Evolutionary conservation across 2,329 filamentous ascomycete species (phyloP).

Genomic region (Alternaria infectoria): DNA sequence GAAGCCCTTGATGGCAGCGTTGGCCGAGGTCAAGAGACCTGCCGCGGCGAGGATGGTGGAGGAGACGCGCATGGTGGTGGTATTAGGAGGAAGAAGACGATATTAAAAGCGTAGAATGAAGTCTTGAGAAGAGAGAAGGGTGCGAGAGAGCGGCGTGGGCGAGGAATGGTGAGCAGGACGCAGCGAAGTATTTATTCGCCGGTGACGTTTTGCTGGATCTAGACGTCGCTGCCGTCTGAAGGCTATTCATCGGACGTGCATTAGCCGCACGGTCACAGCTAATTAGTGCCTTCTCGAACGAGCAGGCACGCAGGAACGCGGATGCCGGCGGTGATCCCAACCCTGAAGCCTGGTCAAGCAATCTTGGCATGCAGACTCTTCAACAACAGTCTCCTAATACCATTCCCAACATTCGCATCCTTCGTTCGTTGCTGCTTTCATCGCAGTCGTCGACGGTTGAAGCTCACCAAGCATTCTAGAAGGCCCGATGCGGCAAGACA

Average conservation of each 20-base stretch:
- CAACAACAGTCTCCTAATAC: not conserved
- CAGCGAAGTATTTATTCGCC: constrained; percentile 20
- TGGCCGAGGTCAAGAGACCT: constrained; percentile 49
- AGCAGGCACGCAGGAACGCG: constrained; percentile 9
- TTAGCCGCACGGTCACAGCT: constrained; percentile 21
- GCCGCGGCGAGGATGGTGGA: constrained; percentile 46
- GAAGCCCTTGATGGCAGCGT: constrained; percentile 63
- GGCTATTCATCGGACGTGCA: constrained; percentile 20
- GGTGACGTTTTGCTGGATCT: constrained; percentile 24
- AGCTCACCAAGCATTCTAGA: constrained; percentile 12
- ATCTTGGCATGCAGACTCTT: not conserved
- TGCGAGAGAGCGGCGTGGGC: not conserved
- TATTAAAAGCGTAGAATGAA: constrained; percentile 11
- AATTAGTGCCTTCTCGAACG: constrained; percentile 17
- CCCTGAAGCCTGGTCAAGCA: not conserved
- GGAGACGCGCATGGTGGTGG: constrained; percentile 43
- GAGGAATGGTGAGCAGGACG: constrained; percentile 5
- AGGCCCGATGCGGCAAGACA: constrained; percentile 9
- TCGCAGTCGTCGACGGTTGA: not conserved
- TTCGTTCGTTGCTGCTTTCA: not conserved
- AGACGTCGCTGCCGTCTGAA: constrained; percentile 5
- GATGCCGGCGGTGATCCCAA: constrained; percentile 5
- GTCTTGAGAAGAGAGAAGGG: not conserved
- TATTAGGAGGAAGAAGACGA: constrained; percentile 4
- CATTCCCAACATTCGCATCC: not conserved